phyloP scores from a whole-genome alignment of 164 flowering plant genomes.

The Magnolia sinica region DNA sequence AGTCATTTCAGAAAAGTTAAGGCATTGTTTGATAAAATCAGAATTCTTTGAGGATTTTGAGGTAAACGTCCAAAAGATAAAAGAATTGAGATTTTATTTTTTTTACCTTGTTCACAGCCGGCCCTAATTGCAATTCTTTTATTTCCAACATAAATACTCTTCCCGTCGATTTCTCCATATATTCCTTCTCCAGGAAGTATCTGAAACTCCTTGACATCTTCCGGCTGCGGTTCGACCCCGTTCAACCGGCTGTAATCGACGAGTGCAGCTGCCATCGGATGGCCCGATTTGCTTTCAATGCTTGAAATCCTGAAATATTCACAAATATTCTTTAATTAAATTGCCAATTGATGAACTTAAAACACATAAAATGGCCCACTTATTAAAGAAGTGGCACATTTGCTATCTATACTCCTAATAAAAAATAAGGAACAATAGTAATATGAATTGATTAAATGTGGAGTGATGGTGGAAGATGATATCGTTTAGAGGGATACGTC shows the following conservation, averaged over 20 bases:
- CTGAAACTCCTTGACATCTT: conserved; percentile 61
- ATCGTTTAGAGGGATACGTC: too few species aligned
- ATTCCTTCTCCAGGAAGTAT: conserved; percentile 94
- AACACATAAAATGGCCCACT: neutral
- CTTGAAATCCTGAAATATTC: conserved; percentile 73
- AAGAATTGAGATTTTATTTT: neutral
- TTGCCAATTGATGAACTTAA: too few species aligned
- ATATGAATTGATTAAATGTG: too few species aligned
- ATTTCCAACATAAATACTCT: conserved; percentile 64
- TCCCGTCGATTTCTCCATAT: conserved; percentile 67
- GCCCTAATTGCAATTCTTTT: conserved; percentile 60
- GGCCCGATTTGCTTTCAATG: conserved; percentile 92
- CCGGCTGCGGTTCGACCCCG: conserved; percentile 60
- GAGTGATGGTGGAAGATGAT: too few species aligned
- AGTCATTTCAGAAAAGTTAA: neutral
- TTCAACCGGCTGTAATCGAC: conserved; percentile 51
- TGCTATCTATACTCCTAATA: too few species aligned
- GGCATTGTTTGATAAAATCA: neutral
- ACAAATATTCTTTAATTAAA: neutral
- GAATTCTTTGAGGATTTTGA: neutral
- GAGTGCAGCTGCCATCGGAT: conserved; percentile 89
- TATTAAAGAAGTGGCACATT: too few species aligned
- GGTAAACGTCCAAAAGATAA: neutral
- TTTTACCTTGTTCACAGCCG: conserved; percentile 29
- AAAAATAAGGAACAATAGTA: too few species aligned